These are phyloP conservation scores for Tylopilus sp. DNA, from an alignment of 768 basidiomycete species.

Conservation along the genomic window DNA sequence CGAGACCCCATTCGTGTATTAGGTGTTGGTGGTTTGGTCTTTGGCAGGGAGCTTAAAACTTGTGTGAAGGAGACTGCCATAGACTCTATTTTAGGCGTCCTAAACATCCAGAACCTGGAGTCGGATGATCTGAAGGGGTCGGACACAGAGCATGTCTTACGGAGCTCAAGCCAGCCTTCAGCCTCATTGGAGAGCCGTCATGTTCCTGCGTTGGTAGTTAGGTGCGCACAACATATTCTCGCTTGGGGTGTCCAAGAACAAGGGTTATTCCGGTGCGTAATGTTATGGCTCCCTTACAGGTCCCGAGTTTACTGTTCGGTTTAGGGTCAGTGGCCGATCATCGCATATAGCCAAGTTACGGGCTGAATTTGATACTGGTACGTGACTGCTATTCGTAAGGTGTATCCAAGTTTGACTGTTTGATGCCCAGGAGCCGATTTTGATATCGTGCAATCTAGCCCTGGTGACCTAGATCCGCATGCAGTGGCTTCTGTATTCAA, in stretches of 20 bases:
- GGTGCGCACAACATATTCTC: constrained; percentile 80
- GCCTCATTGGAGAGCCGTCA: constrained; percentile 44
- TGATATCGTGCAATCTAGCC: constrained; percentile 71
- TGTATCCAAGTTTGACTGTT: constrained; percentile 4
- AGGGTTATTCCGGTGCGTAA: constrained; percentile 74
- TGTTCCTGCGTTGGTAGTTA: constrained; percentile 73
- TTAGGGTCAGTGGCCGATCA: constrained; percentile 78
- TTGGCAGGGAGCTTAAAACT: constrained; percentile 54
- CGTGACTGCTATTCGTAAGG: constrained; percentile 16
- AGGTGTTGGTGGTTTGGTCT: constrained; percentile 54
- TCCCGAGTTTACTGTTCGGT: constrained; percentile 7
- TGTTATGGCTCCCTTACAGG: not conserved
- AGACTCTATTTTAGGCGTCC: constrained; percentile 15
- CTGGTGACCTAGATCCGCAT: constrained; percentile 90
- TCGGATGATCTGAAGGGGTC: not conserved
- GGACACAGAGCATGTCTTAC: not conserved
- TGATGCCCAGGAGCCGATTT: constrained; percentile 78
- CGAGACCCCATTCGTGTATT: constrained; percentile 49
- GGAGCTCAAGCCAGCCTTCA: constrained; percentile 22
- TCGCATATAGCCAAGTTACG: constrained; percentile 75
- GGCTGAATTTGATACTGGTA: constrained; percentile 78
- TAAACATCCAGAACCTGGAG: constrained; percentile 6
- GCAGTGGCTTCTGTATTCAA: constrained; percentile 93
- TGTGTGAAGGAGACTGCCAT: constrained; percentile 60
- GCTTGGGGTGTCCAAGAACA: constrained; percentile 85